phyloP scores from a whole-genome alignment of 768 basidiomycete genomes.

The Scleroderma bovista region DNA sequence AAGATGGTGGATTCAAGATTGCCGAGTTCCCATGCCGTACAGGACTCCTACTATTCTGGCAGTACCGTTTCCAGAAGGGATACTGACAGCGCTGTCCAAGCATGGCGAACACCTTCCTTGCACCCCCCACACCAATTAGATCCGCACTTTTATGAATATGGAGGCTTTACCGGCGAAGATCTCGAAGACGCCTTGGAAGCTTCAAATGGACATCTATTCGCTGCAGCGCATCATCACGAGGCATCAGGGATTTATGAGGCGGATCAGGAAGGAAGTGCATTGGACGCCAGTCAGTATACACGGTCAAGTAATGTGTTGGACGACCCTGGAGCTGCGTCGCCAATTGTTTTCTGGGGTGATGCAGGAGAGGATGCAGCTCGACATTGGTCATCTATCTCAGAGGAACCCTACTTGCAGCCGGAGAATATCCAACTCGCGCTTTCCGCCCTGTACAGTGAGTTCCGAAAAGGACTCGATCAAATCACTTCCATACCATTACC shows the following conservation, averaged over 20 bases:
- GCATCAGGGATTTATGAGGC: neutral
- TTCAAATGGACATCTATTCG: neutral
- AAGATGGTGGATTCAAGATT: neutral
- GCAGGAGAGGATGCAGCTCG: slow-evolving; percentile 11
- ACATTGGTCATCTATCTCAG: slow-evolving; percentile 2
- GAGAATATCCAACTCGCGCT: slow-evolving; percentile 36
- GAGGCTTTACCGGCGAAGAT: neutral
- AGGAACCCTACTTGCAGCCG: neutral
- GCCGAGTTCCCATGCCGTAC: neutral
- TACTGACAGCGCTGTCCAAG: neutral
- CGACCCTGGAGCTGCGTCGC: slow-evolving; percentile 14
- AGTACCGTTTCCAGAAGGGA: neutral
- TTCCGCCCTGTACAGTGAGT: slow-evolving; percentile 45
- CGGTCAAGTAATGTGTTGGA: slow-evolving; percentile 6
- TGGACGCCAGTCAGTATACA: neutral
- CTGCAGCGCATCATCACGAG: neutral
- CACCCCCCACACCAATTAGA: neutral
- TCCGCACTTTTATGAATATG: neutral
- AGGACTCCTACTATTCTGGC: neutral
- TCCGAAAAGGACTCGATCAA: slow-evolving; percentile 41
- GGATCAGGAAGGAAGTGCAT: neutral
- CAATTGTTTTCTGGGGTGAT: slow-evolving; percentile 21
- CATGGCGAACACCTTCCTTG: neutral
- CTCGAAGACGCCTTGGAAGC: neutral
- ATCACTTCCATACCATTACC: slow-evolving; percentile 37